Evolutionary conservation across 108 stramenopile species (phyloP), one percentile per base, ranked within the genome.

Genomic region (Hondaea fermentalgiana): DNA sequence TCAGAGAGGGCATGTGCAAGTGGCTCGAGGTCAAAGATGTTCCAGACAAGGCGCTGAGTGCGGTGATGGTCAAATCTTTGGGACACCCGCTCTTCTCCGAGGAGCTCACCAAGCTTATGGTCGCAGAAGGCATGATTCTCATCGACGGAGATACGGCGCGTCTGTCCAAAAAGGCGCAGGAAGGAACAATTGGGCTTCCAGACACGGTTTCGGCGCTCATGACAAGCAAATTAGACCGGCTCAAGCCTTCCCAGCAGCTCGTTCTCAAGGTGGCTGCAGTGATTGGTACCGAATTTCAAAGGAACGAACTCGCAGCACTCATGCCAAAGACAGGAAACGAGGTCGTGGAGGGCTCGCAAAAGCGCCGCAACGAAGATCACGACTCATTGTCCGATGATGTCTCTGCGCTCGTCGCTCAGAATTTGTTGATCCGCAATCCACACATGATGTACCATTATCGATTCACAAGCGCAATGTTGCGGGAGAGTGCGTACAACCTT

Each of bases 1-100:
- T 83, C 51, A 43, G 76, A 1, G 76, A 83, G 51, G 76, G 76
- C n/a, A 83, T 83, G 76, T 83, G 76, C 76, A 83, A 83, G 51
- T 83, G 76, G 76, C 51, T 83, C n/a, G 3, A 35, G 76, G 76
- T 83, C 6, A 8, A 35, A 8, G 76, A 83, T n/a, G 51, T 83
- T 3, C 76, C 76, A 47, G 76, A 83, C 4, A 83, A 83, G 23
- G 76, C 76, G n/a, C 76, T 83, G 51, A 53, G 49, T 3, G 76
- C 76, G 6, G 76, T 83, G 17, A 83, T 83, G 76, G 76, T 45
- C 43, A 83, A 83, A 3, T 83, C 76, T 6, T 1, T n/a, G 19
- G 76, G 76, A 8, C 76, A 83, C 49, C 76, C 76, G n/a, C 51
- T 83, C n/a, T 83, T 83, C 3, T 83, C 76, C 16, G 76, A 47